These are phyloP conservation scores for Daldinia loculata DNA, from an alignment of 495 filamentous ascomycete genomes.

Conservation along the genomic window DNA sequence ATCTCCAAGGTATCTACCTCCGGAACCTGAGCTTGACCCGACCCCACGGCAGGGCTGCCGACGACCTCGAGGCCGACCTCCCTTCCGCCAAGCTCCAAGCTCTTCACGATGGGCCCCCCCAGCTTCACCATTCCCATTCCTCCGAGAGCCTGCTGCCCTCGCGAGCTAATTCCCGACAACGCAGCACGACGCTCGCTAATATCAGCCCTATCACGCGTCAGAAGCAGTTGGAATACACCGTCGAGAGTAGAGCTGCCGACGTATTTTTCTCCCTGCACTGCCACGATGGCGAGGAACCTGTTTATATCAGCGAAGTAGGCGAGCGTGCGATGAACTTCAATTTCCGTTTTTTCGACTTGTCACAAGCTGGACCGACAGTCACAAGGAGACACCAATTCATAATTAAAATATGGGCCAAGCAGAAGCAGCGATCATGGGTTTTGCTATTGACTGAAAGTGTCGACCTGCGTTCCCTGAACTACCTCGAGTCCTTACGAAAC, in stretches of 20 bases:
- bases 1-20: slow-evolving; percentile 85
- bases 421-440: slow-evolving; percentile 65
- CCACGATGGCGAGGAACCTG: slow-evolving; percentile 68
- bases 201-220: slow-evolving; percentile 74
- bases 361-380: slow-evolving; percentile 68
- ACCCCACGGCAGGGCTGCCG: slow-evolving; percentile 76
- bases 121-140: slow-evolving; percentile 74
- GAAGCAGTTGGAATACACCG: slow-evolving; percentile 77
- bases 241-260: slow-evolving; percentile 78
- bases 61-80: slow-evolving; percentile 83
- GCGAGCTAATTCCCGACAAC: slow-evolving; percentile 59
- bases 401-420: slow-evolving; percentile 83
- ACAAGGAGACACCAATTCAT: slow-evolving; percentile 70
- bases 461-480: slow-evolving; percentile 75
- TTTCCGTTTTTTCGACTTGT: slow-evolving; percentile 87
- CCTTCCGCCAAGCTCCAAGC: slow-evolving; percentile 74
- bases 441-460: slow-evolving; percentile 77
- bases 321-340: slow-evolving; percentile 87
- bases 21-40: slow-evolving; percentile 80
- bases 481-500: slow-evolving; percentile 80
- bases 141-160: slow-evolving; percentile 68
- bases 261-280: slow-evolving; percentile 89
- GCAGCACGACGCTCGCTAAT: slow-evolving; percentile 75
- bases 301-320: slow-evolving; percentile 89
- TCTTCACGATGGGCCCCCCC: slow-evolving; percentile 58